A percentile compares a stretch with the other conserved stretches of the same genome.
phyloP scores from a whole-genome alignment of 1,284 basidiomycete genomes.

The Malassezia restricta region DNA sequence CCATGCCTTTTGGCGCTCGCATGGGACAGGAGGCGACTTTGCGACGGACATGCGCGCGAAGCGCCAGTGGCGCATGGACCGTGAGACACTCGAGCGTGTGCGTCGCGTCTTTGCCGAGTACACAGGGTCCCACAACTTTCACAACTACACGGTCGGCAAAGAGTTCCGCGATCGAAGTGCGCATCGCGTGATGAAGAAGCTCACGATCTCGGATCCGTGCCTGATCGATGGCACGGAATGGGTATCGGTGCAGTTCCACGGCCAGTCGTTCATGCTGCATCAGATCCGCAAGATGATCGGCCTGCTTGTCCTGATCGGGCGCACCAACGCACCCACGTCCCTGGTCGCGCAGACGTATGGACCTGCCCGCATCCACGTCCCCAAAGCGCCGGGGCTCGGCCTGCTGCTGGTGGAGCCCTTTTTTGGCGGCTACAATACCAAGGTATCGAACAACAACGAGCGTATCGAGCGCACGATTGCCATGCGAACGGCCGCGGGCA shows the following conservation, averaged over 20 bases:
- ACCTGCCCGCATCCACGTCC: constrained; percentile 68
- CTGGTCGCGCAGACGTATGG: constrained; percentile 50
- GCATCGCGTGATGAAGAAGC: constrained; percentile 53
- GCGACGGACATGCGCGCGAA: constrained; percentile 30
- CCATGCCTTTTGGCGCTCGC: constrained; percentile 40
- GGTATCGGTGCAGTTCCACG: constrained; percentile 85
- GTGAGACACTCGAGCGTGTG: constrained; percentile 22
- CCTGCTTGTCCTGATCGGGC: constrained; percentile 57
- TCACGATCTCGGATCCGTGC: constrained; percentile 42
- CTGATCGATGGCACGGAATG: constrained; percentile 86
- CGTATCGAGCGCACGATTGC: constrained; percentile 14
- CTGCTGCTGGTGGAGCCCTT: constrained; percentile 86
- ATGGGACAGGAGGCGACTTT: constrained; percentile 22
- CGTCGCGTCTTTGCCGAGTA: constrained; percentile 25
- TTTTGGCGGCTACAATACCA: constrained; percentile 64
- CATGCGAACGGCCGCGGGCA: neutral
- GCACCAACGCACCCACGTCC: constrained; percentile 26
- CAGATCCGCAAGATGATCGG: constrained; percentile 96
- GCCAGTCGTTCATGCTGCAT: constrained; percentile 98
- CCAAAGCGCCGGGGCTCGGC: constrained; percentile 91
- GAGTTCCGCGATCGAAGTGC: constrained; percentile 70
- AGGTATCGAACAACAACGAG: constrained; percentile 48
- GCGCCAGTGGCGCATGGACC: constrained; percentile 29
- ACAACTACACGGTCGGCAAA: constrained; percentile 87
- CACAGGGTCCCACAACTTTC: constrained; percentile 59